Evolutionary conservation across 2,329 filamentous ascomycete genomes (phyloP), one percentile per base, ranked within the genome.

Genomic region (Fusarium camptoceras): DNA sequence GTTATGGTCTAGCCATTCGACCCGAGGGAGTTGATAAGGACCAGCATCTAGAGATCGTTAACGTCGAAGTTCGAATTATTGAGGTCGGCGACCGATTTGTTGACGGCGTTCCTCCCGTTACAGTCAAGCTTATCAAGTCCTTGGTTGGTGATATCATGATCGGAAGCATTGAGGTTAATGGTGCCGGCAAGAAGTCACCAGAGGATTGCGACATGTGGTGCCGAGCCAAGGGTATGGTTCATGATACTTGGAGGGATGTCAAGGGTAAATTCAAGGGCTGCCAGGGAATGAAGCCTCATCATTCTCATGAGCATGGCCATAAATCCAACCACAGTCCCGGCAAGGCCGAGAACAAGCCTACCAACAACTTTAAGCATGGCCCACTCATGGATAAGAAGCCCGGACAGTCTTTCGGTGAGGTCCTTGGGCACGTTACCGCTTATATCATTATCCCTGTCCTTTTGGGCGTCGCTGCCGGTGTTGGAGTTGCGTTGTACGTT

Each of bases 401-500:
- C 37, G 75, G 78, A 55, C 76, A 78, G 70, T 76, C 73, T 58
- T 85, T 86, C 80, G 78, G 81, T 55, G 80, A 83, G 64, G 78
- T 89, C 27, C 70, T 89, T 48, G 83, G 84, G 74, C 86, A 86
- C 72, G 83, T 91, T 51, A 83, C 86, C 67, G 82, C 88, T 39
- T 88, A 90, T 66, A 85, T 94, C 46, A 78, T 93, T 49, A 82
- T 93, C 41, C 91, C 92, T 3, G 83, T 93, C 55, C 80, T 91
- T 55, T 85, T 93, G 68, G 92, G 92, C 62, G 85, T 93, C 68
- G 84, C 88, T 25, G 89, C 90, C 46, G 92, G 91, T 75, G 85
- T 93, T 57, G 84, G 85, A 30, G 88, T 91, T 68, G 91, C 90
- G 78, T 78, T 92, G 85, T 87, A 82, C 77, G 85, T 83, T 28